Evolutionary conservation across 306 rosid species (phyloP).

Genomic region (Citrullus mucosospermus): DNA sequence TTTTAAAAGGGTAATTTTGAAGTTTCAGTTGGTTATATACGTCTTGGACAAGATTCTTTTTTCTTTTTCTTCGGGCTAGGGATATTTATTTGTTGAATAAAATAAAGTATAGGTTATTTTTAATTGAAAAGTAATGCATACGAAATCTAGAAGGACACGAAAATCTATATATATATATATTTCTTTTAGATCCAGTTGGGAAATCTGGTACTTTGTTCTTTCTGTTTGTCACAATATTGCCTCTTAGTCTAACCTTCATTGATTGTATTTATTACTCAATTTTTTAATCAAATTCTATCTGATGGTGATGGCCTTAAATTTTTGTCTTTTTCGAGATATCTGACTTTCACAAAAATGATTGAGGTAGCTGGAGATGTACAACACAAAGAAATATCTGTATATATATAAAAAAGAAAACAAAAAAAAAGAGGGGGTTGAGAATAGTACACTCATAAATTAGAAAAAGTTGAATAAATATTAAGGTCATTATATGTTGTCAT

Average conservation of each 20-base stretch:
- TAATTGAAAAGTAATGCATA: not conserved
- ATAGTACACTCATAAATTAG: too few species aligned
- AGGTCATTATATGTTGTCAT: too few species aligned
- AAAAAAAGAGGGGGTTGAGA: too few species aligned
- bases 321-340: not conserved
- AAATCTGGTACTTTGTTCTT: not conserved
- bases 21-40: not conserved
- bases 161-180: not conserved
- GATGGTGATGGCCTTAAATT: not conserved
- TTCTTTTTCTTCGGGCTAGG: not conserved
- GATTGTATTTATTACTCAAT: not conserved
- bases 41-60: too few species aligned
- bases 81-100: not conserved
- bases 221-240: not conserved
- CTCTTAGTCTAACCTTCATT: not conserved
- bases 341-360: not conserved
- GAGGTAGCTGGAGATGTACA: not conserved
- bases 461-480: too few species aligned
- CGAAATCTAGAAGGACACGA: not conserved
- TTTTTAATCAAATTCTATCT: not conserved
- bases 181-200: not conserved
- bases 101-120: not conserved
- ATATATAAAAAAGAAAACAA: too few species aligned
- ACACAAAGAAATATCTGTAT: not conserved
- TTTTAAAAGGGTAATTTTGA: not conserved